phyloP scores from a whole-genome alignment of 2,329 filamentous ascomycete species.

The Alternaria rosae region DNA sequence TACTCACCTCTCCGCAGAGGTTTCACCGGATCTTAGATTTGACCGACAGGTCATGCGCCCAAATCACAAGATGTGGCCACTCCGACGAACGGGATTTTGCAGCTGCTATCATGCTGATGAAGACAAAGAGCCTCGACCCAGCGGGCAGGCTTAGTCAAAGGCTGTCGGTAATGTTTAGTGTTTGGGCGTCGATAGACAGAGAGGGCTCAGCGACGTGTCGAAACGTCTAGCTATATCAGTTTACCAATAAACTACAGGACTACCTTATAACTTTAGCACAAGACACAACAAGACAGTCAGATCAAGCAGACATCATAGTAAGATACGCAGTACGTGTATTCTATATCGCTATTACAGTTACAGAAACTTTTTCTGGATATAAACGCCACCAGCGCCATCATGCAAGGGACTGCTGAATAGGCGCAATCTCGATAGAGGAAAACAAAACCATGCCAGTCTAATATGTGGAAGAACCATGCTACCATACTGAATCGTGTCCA shows the following conservation, averaged over 20 bases:
- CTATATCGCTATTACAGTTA: conserved; percentile 39
- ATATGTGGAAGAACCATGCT: conserved; percentile 20
- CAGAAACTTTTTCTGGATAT: conserved; percentile 33
- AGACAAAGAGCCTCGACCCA: neutral
- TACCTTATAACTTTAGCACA: neutral
- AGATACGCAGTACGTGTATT: conserved; percentile 22
- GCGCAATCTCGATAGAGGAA: conserved; percentile 17
- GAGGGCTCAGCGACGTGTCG: neutral
- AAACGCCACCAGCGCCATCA: conserved; percentile 37
- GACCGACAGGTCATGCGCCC: neutral
- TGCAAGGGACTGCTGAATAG: conserved; percentile 24
- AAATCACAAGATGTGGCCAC: neutral
- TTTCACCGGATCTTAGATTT: neutral
- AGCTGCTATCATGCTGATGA: neutral
- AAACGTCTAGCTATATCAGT: neutral
- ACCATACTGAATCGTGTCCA: conserved; percentile 9
- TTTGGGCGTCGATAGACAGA: neutral
- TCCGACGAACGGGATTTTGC: neutral
- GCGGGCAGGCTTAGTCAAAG: neutral
- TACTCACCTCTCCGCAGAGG: neutral
- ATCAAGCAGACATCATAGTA: neutral
- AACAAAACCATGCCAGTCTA: conserved; percentile 42
- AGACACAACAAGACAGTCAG: neutral
- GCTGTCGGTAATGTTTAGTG: neutral
- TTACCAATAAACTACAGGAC: neutral